Evolutionary conservation across 192 early-diverging fungal genomes (phyloP), one percentile per base, ranked within the genome.

Genomic region (Geosiphon pyriformis): DNA sequence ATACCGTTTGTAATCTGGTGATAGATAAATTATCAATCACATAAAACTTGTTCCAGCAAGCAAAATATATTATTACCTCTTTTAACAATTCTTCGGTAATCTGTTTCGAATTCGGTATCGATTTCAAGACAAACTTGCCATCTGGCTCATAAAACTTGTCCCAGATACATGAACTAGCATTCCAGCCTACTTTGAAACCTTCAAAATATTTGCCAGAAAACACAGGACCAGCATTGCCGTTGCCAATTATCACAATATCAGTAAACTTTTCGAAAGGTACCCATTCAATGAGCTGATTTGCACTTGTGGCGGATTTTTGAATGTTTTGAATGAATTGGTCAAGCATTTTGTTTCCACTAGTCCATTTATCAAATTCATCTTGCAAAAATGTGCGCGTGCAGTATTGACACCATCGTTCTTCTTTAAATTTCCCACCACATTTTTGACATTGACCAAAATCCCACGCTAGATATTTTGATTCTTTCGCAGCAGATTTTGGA

Each of bases 241-340:
- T 6, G 15, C 37, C 37, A 42, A 42, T 42, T 42, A 15, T 42
- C 6, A 42, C 37, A 12, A 54, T 12, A 12, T 23, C 20, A 54
- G 8, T 54, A n/a, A 54, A 54, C 52, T 26, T n/a, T 23, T 54
- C 52, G 52, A 54, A 54, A 12, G 52, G 52, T 54, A 54, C 20
- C 52, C 52, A 54, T 54, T 54, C 52, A 26, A 54, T 54, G 4
- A 23, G 20, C 20, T 54, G 52, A 8, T n/a, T 54, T 12, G 53
- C 53, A 54, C 20, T 23, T 12, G 18, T n/a, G 6, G 52, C 52
- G 20, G 18, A 23, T 20, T 12, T 54, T 54, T 54, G 52, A 54
- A 20, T 20, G 20, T 54, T 26, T 26, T 54, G 52, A 12, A 54
- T 54, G 20, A 12, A 54, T 54, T 54, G 4, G 20, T 54, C 52